phyloP scores from a whole-genome alignment of 139 green algal species.

The Deuterostichococcus epilithicus region DNA sequence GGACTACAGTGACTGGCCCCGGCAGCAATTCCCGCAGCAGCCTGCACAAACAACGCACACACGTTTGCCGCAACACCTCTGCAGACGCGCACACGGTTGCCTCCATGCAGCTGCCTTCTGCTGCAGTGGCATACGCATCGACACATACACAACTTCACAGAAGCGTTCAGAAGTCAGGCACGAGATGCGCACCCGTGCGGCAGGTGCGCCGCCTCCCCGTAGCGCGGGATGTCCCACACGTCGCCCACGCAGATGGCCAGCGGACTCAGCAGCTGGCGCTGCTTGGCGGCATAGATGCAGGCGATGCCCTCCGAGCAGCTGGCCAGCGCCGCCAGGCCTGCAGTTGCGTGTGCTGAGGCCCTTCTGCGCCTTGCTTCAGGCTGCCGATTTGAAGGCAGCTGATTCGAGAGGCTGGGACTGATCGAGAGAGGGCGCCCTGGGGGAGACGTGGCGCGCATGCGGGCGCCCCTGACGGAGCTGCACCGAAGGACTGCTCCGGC shows the following conservation, averaged over 20 bases:
- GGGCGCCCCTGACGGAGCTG: too few species aligned
- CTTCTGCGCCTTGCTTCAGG: neutral
- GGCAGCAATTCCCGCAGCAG: slow-evolving; percentile 65
- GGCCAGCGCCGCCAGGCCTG: slow-evolving; percentile 27
- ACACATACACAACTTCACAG: too few species aligned
- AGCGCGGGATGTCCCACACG: slow-evolving; percentile 35
- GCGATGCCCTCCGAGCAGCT: slow-evolving; percentile 29
- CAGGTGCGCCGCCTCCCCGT: slow-evolving; percentile 26
- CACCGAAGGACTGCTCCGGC: too few species aligned
- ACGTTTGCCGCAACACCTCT: neutral
- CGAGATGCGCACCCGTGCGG: neutral
- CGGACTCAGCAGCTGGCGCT: slow-evolving; percentile 31
- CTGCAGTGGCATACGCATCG: too few species aligned
- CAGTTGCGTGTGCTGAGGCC: neutral
- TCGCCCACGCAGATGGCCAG: slow-evolving; percentile 66
- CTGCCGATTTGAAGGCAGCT: too few species aligned
- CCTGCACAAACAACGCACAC: too few species aligned
- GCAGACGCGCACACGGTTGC: slow-evolving; percentile 5
- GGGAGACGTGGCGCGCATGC: too few species aligned
- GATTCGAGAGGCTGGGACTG: too few species aligned
- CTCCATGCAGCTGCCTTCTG: too few species aligned
- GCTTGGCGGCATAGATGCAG: slow-evolving; percentile 57
- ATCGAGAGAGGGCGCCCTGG: too few species aligned
- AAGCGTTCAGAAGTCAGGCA: too few species aligned
- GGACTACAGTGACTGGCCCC: slow-evolving; percentile 66